Base-by-base conservation (phyloP, 2,329 filamentous ascomycete genomes). In the Aspergillus proliferans region DNA sequence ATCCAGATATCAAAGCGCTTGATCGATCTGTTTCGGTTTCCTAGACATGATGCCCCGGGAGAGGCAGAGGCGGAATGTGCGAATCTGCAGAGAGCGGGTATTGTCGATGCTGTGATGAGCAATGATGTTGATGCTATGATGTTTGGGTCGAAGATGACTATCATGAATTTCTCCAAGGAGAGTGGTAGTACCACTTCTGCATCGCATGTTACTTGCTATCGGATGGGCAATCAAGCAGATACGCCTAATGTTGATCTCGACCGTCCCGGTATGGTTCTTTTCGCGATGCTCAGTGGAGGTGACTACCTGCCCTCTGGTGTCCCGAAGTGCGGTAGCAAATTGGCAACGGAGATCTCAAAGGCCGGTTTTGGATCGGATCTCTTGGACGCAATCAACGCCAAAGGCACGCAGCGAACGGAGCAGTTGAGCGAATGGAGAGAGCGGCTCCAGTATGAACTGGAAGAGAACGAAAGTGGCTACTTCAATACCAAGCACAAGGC, bases 31-130 rank as follows among this genome's bases (percentile, higher is more conserved):
- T 96, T 97, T 67, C 90, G 87, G 1, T 94, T 95, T 62, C 81
- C 84, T 1, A 80, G 81, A 44, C 90, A 97, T 66, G 83, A 89
- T 61, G 93, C 93, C 5, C 93, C 92, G 0, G 93, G 93, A 8
- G 93, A 98, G 65, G 93, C 92, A 3, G 93, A 98, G 66, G 93
- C 93, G 1, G 93, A 98, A 71, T 98, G 93, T 57, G 93, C 93
- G 0, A 72, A 93, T 14, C 70, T 98, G 3, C 91, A 98, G 63
- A 78, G 79, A 51, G 79, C 85, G 42, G 90, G 89, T 0, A 75
- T 95, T 7, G 91, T 95, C 1, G 93, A 98, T 67, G 92, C 88
- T 0, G 93, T 97, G 1, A 76, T 98, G 59, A 96, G 88, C 66
- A 91, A 98, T 66, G 93, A 98, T 74, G 90, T 96, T 40, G 93